These are phyloP conservation scores for Rubia peregrina DNA, from an alignment of 305 asterid species.

Conservation along the genomic window DNA sequence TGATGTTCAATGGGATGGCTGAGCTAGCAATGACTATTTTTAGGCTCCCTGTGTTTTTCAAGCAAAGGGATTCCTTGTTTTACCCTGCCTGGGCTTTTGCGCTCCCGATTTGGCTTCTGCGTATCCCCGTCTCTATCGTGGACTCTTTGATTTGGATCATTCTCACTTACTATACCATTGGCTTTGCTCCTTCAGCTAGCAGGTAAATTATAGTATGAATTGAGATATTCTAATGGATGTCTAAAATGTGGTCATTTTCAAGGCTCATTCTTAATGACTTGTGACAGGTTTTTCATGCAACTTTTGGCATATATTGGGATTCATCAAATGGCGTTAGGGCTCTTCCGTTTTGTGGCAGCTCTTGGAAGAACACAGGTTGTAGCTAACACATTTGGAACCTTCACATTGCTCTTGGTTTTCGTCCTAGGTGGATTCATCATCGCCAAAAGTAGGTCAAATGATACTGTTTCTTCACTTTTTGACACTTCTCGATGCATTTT, in stretches of 20 bases:
- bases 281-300: slow-evolving; percentile 70
- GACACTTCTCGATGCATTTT: background rate
- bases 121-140: slow-evolving; percentile 71
- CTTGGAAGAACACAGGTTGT: slow-evolving; percentile 84
- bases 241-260: background rate
- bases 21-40: slow-evolving; percentile 68
- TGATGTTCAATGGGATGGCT: slow-evolving; percentile 87
- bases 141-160: slow-evolving; percentile 76
- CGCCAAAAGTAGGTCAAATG: slow-evolving; percentile 54
- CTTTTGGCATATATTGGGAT: slow-evolving; percentile 66
- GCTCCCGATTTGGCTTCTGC: slow-evolving; percentile 73
- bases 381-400: slow-evolving; percentile 70
- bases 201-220: slow-evolving; percentile 34
- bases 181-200: slow-evolving; percentile 76
- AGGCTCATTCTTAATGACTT: background rate
- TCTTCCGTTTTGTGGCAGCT: slow-evolving; percentile 69
- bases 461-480: background rate
- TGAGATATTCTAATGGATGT: background rate
- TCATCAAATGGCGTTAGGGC: slow-evolving; percentile 87
- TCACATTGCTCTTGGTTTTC: slow-evolving; percentile 66
- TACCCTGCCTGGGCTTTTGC: slow-evolving; percentile 96
- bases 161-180: slow-evolving; percentile 85
- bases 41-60: slow-evolving; percentile 84
- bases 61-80: slow-evolving; percentile 76
- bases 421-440: slow-evolving; percentile 91